Conservation (phyloP, 169 alveolate genomes). For the Theileria sp. region DNA sequence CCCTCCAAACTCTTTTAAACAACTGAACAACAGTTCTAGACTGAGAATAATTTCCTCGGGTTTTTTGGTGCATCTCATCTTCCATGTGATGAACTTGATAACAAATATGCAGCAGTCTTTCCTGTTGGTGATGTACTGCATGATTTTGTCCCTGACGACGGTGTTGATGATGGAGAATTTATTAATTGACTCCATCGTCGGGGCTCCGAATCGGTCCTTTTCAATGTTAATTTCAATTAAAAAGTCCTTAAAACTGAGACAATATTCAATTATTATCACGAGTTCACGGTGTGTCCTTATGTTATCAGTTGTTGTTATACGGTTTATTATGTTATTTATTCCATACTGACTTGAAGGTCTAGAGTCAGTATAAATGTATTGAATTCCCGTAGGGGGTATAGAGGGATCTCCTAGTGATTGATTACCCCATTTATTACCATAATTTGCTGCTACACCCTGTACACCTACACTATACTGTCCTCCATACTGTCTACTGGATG, state of each 20-base stretch:
- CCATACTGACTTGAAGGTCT: conserved; percentile 15
- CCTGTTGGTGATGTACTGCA: conserved; percentile 40
- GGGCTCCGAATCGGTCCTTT: conserved; percentile 56
- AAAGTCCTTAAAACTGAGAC: conserved; percentile 26
- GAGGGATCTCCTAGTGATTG: too few relatives aligned
- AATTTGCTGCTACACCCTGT: too few relatives aligned
- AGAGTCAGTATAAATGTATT: background rate
- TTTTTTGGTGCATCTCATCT: conserved; percentile 66
- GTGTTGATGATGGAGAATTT: conserved; percentile 37
- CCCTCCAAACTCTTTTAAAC: conserved; percentile 69
- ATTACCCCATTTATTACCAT: too few relatives aligned
- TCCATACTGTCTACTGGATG: background rate
- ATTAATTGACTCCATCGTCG: conserved; percentile 47
- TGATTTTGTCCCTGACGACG: conserved; percentile 21
- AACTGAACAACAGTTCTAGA: conserved; percentile 66
- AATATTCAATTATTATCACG: conserved; percentile 48
- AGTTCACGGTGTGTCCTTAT: conserved; percentile 56
- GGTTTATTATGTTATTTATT: conserved; percentile 33
- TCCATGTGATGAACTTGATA: conserved; percentile 66
- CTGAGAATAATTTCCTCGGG: conserved; percentile 78
- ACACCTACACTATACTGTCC: background rate
- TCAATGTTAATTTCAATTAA: conserved; percentile 40
- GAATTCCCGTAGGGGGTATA: too few relatives aligned
- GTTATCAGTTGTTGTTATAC: conserved; percentile 27
- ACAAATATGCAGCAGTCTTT: conserved; percentile 64